Base-by-base conservation (phyloP, 2,329 filamentous ascomycete species). In the Claviceps arundinis region DNA sequence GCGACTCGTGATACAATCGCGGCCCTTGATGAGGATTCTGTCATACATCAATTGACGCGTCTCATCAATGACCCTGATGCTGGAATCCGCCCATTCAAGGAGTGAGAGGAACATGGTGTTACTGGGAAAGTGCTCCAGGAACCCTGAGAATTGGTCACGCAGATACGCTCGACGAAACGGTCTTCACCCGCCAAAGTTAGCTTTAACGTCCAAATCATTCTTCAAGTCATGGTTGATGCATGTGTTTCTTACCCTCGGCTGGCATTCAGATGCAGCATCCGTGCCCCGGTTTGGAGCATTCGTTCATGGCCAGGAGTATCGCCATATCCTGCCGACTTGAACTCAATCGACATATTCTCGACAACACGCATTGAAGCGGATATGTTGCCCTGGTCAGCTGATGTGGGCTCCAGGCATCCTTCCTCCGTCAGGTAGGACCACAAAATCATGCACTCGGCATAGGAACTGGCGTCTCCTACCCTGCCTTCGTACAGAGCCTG, bases 31-130 rank as follows among this genome's bases (percentile, higher is more conserved):
- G 2, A 77, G 65, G 0, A 80, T 65, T 61, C 75, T 75, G 62
- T 74, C 73, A 19, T 75, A 67, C 11, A 90, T 70, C 8, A 87
- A 68, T 5, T 77, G 73, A n/a, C 86, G 81, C 19, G 94, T 79
- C 17, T 87, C 84, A 58, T 94, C 87, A 55, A 89, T 79, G 51
- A 93, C 76, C 24, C 83, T 78, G 44, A 88, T 79, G 7, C 83
- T 79, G 2, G 80, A 74, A 62, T 91, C 84, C 56, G 87, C 82
- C 73, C 83, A 86, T n/a, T 82, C 77, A 56, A 85, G 85, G 0
- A 93, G 69, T 1, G 77, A 73, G 1, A 94, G 74, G 55, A 96
- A 84, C 5, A 88, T 73, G 1, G 81, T 86, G 68, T 95, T 96
- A 48, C 73, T 72, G 0, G 89, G 88, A 63, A 89, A 95, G 6